Evolutionary conservation across 1,139 yeast species (phyloP).

Genomic region (Kurtzmaniella quercitrusa): DNA sequence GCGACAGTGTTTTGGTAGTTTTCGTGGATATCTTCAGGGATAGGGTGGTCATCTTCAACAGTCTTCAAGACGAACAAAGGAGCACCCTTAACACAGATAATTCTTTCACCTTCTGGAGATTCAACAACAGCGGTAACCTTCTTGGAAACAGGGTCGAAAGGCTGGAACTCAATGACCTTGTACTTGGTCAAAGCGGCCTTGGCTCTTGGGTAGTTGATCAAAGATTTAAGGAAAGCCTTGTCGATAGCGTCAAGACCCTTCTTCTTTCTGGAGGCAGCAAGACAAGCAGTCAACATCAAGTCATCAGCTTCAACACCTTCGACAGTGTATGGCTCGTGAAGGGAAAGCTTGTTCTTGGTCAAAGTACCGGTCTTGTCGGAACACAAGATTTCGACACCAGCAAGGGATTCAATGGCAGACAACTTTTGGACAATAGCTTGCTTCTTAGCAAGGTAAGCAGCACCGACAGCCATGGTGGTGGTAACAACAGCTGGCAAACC

Average conservation of each 20-base stretch:
- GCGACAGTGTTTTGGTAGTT: constrained; percentile 96
- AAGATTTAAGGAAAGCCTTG: constrained; percentile 93
- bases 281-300: constrained; percentile 95
- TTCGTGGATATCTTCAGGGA: constrained; percentile 92
- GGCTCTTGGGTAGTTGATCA: constrained; percentile 85
- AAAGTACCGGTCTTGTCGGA: constrained; percentile 99
- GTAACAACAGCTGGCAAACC: constrained; percentile 99
- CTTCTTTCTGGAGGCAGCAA: constrained; percentile 98
- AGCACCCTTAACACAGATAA: constrained; percentile 97
- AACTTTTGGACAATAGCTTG: constrained; percentile 98
- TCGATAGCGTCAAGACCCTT: constrained; percentile 98
- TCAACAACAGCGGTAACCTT: constrained; percentile 93
- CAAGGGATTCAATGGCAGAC: constrained; percentile 97
- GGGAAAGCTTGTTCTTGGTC: constrained; percentile 94
- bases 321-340: constrained; percentile 98
- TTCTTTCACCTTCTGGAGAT: constrained; percentile 95
- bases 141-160: constrained; percentile 96
- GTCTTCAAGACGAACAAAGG: constrained; percentile 93
- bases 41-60: constrained; percentile 94
- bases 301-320: constrained; percentile 98
- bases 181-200: constrained; percentile 92
- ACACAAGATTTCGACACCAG: constrained; percentile 98
- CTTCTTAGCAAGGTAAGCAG: constrained; percentile 98
- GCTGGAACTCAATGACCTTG: constrained; percentile 94
- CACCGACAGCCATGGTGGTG: constrained; percentile 99